Evolutionary conservation across 2,329 filamentous ascomycete genomes (phyloP), one percentile per base, ranked within the genome.

Genomic region (Colletotrichum graminicola): DNA sequence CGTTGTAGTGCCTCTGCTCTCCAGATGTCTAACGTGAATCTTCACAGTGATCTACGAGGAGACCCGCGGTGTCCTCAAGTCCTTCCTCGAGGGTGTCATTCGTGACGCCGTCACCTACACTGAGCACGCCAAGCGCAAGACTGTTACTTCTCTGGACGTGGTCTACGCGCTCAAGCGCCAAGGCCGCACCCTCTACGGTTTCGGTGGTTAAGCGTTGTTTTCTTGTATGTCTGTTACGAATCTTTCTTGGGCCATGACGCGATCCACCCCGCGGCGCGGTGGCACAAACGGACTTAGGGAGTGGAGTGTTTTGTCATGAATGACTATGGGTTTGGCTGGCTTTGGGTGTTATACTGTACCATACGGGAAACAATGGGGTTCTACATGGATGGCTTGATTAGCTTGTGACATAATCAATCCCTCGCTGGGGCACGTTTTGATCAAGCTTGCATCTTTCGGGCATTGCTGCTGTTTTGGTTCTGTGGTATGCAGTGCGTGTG

Each of bases 41-140:
- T 52, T 32, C n/a, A 14, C 73, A 88, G 88, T 93, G 90, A 93
- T 93, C 84, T 93, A 93, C 87, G 91, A 93, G 83, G 91, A 93
- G 87, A 93, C 91, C 75, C 91, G 91, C 77, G 90, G 90, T 87
- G 91, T 93, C 74, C 89, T 93, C 79, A 93, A 93, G 89, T 91
- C 91, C 76, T 93, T 93, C 89, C 90, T 93, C 76, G 91, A 93
- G 85, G 88, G 89, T 79, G 91, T 93, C 83, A 93, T 93, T 79
- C 91, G 91, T 82, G 91, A 93, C 75, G 91, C 91, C 74, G 91
- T 93, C 84, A 93, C 91, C 80, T 93, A 93, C 86, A 93, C 91
- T 66, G 91, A 93, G 86, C 91, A 93, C 85, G 91, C 91, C 84
- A 93, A 93, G 90, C 90, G 91, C 84, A 93, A 93, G 90, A 93